phyloP scores from a whole-genome alignment of 768 basidiomycete species.

The Exidia glandulosa region DNA sequence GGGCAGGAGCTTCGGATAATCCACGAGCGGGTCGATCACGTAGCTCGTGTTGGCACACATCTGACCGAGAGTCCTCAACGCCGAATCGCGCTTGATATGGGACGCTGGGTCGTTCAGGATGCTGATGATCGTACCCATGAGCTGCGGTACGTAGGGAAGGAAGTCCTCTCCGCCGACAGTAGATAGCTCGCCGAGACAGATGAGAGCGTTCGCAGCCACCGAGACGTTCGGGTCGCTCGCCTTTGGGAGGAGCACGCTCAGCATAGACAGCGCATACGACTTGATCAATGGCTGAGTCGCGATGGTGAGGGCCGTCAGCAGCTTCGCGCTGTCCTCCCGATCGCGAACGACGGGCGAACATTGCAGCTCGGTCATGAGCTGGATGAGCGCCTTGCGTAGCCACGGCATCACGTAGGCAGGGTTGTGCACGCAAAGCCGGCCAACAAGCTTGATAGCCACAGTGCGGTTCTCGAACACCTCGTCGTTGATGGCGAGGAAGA shows the following conservation, averaged over 20 bases:
- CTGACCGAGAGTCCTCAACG: slow-evolving; percentile 34
- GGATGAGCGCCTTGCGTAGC: slow-evolving; percentile 34
- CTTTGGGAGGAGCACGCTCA: slow-evolving; percentile 34
- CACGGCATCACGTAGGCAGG: slow-evolving; percentile 41
- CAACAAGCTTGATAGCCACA: slow-evolving; percentile 34
- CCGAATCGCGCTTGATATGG: slow-evolving; percentile 29
- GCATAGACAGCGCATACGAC: slow-evolving; percentile 33
- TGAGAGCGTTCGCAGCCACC: slow-evolving; percentile 31
- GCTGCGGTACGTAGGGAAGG: slow-evolving; percentile 24
- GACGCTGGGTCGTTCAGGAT: slow-evolving; percentile 33
- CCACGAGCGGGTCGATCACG: slow-evolving; percentile 34
- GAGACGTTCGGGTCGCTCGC: slow-evolving; percentile 26
- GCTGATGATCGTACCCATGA: slow-evolving; percentile 33
- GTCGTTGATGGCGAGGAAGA: slow-evolving; percentile 40
- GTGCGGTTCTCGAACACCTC: slow-evolving; percentile 35
- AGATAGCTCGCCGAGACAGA: slow-evolving; percentile 35
- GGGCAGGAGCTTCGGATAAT: slow-evolving; percentile 32
- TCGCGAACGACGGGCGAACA: slow-evolving; percentile 32
- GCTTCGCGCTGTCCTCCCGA: slow-evolving; percentile 31
- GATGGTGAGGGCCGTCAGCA: slow-evolving; percentile 32
- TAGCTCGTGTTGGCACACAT: slow-evolving; percentile 34
- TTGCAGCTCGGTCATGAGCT: slow-evolving; percentile 37
- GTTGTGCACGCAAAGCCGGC: slow-evolving; percentile 32
- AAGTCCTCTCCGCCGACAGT: slow-evolving; percentile 35
- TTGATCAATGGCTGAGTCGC: slow-evolving; percentile 33